These are phyloP conservation scores for Leccinellum luteum DNA, from an alignment of 768 basidiomycete genomes.

Conservation along the genomic window DNA sequence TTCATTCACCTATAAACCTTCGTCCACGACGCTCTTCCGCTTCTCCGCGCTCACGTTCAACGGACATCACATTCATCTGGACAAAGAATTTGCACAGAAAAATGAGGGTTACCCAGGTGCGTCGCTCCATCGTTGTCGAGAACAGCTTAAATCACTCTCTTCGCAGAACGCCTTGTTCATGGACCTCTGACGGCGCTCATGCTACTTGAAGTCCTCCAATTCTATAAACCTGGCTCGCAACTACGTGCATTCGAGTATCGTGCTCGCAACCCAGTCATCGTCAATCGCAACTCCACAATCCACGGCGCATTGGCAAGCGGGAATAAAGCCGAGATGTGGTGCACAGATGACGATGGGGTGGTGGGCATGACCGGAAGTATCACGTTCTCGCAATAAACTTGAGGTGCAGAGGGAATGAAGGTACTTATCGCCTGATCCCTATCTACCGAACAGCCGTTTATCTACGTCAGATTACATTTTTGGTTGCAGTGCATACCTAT, in stretches of 20 bases:
- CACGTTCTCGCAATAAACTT: slow-evolving; percentile 19
- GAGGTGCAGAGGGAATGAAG: background rate
- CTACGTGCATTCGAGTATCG: slow-evolving; percentile 64
- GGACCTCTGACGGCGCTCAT: slow-evolving; percentile 80
- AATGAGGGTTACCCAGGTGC: slow-evolving; percentile 73
- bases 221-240: slow-evolving; percentile 46
- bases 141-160: slow-evolving; percentile 1
- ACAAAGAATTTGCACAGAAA: slow-evolving; percentile 64
- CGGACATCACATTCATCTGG: slow-evolving; percentile 80
- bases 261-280: slow-evolving; percentile 62
- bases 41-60: slow-evolving; percentile 89
- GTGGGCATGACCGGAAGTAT: slow-evolving; percentile 69
- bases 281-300: slow-evolving; percentile 48
- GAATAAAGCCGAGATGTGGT: slow-evolving; percentile 52
- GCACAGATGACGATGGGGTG: slow-evolving; percentile 51
- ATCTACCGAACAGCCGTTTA: background rate
- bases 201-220: slow-evolving; percentile 60
- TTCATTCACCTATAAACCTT: slow-evolving; percentile 65
- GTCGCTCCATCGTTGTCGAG: background rate
- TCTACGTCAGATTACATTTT: slow-evolving; percentile 2
- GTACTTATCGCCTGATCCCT: background rate
- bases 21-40: slow-evolving; percentile 72
- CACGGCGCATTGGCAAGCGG: slow-evolving; percentile 41
- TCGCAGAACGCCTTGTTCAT: slow-evolving; percentile 75
- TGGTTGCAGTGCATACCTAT: slow-evolving; percentile 27